Evolutionary conservation across 371 early-diverging fungal species (phyloP).

Genomic region (Cokeromyces recurvatus): DNA sequence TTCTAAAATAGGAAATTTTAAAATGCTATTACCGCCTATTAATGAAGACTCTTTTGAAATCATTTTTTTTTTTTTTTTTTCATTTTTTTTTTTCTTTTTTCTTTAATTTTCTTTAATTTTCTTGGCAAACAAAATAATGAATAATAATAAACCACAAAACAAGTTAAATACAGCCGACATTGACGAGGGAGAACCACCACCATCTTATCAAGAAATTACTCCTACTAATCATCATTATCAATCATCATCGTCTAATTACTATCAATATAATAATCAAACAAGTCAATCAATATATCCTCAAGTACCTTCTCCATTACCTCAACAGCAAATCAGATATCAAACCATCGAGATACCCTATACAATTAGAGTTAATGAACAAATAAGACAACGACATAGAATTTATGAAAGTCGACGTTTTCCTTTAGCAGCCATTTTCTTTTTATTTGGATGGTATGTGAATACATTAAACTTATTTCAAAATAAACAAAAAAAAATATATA

Average conservation of each 20-base stretch:
- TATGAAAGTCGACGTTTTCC: slow-evolving; percentile 12
- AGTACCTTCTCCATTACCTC: slow-evolving; percentile 1
- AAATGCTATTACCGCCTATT: too few species aligned
- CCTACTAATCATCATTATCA: slow-evolving; percentile 1
- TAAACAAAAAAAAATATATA: not conserved
- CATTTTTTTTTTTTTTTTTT: not conserved
- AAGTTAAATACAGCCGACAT: slow-evolving; percentile 7
- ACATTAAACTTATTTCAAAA: not conserved
- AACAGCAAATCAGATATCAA: slow-evolving; percentile 8
- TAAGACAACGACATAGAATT: not conserved
- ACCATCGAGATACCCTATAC: slow-evolving; percentile 14
- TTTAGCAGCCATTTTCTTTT: slow-evolving; percentile 17
- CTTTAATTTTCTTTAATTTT: too few species aligned
- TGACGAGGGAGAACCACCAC: slow-evolving; percentile 14
- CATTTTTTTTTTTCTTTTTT: slow-evolving; percentile 1
- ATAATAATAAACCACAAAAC: not conserved
- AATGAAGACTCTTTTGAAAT: too few species aligned
- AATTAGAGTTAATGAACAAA: not conserved
- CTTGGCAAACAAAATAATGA: not conserved
- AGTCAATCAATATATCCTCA: slow-evolving; percentile 5
- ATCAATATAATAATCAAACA: too few species aligned
- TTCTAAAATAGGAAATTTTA: too few species aligned
- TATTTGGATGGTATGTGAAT: slow-evolving; percentile 20
- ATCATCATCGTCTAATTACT: too few species aligned
- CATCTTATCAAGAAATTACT: slow-evolving; percentile 11